These are phyloP conservation scores for Fragaria ananassa DNA, from an alignment of 306 rosid species.

Conservation along the genomic window DNA sequence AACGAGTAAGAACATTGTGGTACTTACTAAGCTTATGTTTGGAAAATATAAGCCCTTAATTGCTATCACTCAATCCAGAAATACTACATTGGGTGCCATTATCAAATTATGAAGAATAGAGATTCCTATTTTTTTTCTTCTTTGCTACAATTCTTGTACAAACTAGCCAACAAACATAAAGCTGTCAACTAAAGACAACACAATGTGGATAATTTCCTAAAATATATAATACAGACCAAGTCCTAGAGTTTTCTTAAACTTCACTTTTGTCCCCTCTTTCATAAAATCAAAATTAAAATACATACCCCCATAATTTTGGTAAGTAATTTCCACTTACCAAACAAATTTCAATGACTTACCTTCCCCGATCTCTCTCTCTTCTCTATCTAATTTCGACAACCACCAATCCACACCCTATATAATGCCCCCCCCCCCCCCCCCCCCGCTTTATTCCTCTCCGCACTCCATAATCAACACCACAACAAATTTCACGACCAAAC, in stretches of 20 bases:
- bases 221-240: not conserved
- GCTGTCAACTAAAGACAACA: not conserved
- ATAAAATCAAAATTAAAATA: not conserved
- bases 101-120: not conserved
- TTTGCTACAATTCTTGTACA: not conserved
- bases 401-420: constrained; percentile 23
- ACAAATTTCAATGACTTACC: not conserved
- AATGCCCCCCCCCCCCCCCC: constrained; percentile 2
- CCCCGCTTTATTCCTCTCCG: not conserved
- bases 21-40: too few relatives aligned
- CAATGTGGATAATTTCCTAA: not conserved
- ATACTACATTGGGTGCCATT: too few relatives aligned
- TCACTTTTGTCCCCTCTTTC: not conserved
- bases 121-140: too few relatives aligned
- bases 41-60: not conserved
- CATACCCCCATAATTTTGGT: not conserved
- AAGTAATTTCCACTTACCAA: not conserved
- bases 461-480: not conserved
- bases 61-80: too few relatives aligned
- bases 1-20: too few relatives aligned
- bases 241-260: not conserved
- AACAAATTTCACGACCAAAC: not conserved
- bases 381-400: constrained; percentile 27
- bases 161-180: not conserved
- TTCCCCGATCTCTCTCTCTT: not conserved